Evolutionary conservation across 1,284 basidiomycete genomes (phyloP), one percentile per base, ranked within the genome.

Genomic region (Heterobasidion parviporum): DNA sequence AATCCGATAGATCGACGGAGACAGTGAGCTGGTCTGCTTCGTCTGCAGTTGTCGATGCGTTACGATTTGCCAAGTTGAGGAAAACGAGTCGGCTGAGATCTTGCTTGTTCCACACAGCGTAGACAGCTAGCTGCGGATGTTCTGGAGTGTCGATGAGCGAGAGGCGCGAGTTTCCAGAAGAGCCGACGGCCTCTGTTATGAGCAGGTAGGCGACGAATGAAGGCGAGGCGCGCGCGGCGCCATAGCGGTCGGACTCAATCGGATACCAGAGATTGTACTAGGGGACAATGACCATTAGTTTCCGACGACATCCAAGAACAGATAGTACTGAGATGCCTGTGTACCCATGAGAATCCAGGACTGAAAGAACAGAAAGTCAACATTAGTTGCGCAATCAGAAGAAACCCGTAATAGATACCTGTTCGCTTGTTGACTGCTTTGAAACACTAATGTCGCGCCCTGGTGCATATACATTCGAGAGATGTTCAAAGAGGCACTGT

Each of bases 231-330:
- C 68, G 64, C 3, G 71, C 66, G 10, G 63, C 55, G 32, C 70
- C 70, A 56, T 66, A 71, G 12, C 70, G 67, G 20, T 66, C 66
- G 1, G 68, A 63, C 6, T 63, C 59, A 20, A 66, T 57, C 4
- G 71, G 71, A 60, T 72, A 72, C 68, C 70, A 71, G 14, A 70
- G 64, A 54, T 72, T 70, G 57, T 72, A 72, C 70, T 69, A 56
- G 41, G 53, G 45, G 26, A 26, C 51, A 58, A 26, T 46, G 41
- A 48, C 54, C 38, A 41, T n/a, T 41, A 41, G n/a, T 41, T 54
- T 51, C 50, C 32, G 56, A 49, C 33, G 44, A 43, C n/a, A 26
- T 43, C 38, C 54, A 15, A 26, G 41, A 15, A 53, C 26, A 33
- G n/a, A 56, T 34, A 26, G 18, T 20, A 45, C 61, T 15, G 4